phyloP scores from a whole-genome alignment of 352 stramenopile genomes.

The Phytopythium helicoides region DNA sequence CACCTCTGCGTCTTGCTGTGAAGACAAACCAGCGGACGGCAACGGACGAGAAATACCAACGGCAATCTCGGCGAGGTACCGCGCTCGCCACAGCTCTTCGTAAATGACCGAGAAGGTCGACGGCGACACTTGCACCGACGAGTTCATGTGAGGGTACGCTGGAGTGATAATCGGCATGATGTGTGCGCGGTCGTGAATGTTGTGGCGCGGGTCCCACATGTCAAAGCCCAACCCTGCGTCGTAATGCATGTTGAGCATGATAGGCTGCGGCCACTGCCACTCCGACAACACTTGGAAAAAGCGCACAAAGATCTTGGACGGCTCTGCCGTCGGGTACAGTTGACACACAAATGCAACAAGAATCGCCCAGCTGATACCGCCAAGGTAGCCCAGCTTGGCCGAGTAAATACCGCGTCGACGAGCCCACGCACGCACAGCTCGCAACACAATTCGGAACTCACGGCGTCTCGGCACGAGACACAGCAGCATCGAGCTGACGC shows the following conservation, averaged over 20 bases:
- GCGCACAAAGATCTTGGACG: constrained; percentile 70
- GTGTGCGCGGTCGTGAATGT: constrained; percentile 88
- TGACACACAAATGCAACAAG: constrained; percentile 95
- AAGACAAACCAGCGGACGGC: constrained; percentile 9
- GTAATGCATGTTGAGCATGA: constrained; percentile 87
- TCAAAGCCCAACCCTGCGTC: constrained; percentile 78
- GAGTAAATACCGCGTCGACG: constrained; percentile 94
- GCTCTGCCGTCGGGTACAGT: constrained; percentile 74
- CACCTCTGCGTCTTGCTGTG: constrained; percentile 18
- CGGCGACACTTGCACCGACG: constrained; percentile 94
- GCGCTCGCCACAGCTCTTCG: constrained; percentile 85
- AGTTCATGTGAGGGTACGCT: constrained; percentile 98
- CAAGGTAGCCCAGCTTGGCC: constrained; percentile 96
- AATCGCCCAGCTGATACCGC: constrained; percentile 98
- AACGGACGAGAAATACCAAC: constrained; percentile 48
- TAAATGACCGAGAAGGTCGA: constrained; percentile 93
- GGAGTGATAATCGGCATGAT: constrained; percentile 99
- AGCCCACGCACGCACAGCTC: constrained; percentile 74
- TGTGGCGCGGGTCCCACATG: constrained; percentile 87
- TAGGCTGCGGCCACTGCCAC: constrained; percentile 78
- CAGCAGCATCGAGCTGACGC: constrained; percentile 95
- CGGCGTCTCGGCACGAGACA: constrained; percentile 87
- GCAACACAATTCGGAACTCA: constrained; percentile 86
- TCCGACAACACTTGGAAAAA: constrained; percentile 87
- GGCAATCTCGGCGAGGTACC: constrained; percentile 67